Conservation (phyloP, 139 green algal species). For the Asterochloris sp. region DNA sequence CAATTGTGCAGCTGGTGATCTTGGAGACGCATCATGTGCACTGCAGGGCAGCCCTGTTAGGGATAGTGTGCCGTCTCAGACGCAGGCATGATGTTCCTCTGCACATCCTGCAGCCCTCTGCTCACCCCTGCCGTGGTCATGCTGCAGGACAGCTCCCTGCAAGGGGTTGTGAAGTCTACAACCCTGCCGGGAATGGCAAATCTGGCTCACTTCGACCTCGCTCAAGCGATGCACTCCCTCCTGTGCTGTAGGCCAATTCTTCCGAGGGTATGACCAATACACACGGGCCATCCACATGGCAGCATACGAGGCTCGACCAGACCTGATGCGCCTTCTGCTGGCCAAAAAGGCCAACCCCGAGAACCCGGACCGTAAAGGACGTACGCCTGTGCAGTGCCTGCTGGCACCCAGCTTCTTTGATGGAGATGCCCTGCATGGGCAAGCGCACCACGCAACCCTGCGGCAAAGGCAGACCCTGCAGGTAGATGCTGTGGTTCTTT, state of each 20-base stretch:
- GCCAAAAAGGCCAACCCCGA: neutral
- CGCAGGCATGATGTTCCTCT: too few relatives aligned
- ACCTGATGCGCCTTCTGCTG: constrained; percentile 12
- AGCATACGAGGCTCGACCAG: constrained; percentile 3
- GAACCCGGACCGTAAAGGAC: constrained; percentile 7
- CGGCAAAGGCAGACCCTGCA: constrained; percentile 5
- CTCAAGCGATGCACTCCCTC: too few relatives aligned
- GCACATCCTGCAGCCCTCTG: too few relatives aligned
- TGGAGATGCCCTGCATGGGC: constrained; percentile 3
- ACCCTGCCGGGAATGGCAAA: too few relatives aligned
- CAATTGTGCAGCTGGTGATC: too few relatives aligned
- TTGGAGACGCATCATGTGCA: too few relatives aligned
- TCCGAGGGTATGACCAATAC: constrained; percentile 8
- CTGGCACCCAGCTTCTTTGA: constrained; percentile 17
- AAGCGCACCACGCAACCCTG: neutral
- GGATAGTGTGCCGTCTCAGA: too few relatives aligned
- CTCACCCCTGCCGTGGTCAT: too few relatives aligned
- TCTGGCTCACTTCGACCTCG: too few relatives aligned
- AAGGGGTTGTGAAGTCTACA: too few relatives aligned
- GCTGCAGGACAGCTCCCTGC: too few relatives aligned
- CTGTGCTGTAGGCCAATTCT: constrained; percentile 1
- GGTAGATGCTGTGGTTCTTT: neutral
- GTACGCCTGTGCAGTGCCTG: constrained; percentile 13
- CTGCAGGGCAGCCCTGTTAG: too few relatives aligned
- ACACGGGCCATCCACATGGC: constrained; percentile 12